Evolutionary conservation across 2,329 filamentous ascomycete genomes (phyloP).

Genomic region (Uncinocarpus reesii): DNA sequence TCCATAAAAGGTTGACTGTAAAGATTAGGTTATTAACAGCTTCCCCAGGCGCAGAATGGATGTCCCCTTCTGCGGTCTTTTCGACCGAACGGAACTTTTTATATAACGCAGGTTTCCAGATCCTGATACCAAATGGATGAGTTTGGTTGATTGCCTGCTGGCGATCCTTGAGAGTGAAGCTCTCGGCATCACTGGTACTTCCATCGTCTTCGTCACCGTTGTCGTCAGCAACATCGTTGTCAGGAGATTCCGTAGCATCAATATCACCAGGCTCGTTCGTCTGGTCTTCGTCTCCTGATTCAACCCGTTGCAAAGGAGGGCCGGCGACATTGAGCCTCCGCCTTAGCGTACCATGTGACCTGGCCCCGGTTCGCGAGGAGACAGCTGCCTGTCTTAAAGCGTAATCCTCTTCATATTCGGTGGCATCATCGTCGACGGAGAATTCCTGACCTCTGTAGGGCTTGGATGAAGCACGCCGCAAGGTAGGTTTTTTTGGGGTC

Average conservation of each 20-base stretch:
- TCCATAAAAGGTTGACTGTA: conserved; percentile 85
- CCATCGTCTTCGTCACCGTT: conserved; percentile 55
- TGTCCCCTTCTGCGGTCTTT: conserved; percentile 90
- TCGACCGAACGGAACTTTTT: conserved; percentile 96
- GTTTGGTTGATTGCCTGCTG: conserved; percentile 98
- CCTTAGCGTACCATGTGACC: conserved; percentile 33
- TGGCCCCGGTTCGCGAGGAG: conserved; percentile 29
- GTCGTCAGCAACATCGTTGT: conserved; percentile 41
- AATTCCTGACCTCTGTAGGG: conserved; percentile 78
- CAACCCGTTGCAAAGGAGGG: conserved; percentile 27
- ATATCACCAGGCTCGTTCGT: conserved; percentile 26
- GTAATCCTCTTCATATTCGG: conserved; percentile 63
- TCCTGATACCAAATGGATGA: conserved; percentile 94
- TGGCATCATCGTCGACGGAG: conserved; percentile 77
- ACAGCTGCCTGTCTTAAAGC: conserved; percentile 17
- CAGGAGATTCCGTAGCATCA: conserved; percentile 18
- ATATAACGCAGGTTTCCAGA: conserved; percentile 97
- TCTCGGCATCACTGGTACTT: conserved; percentile 82
- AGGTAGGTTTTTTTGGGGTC: conserved; percentile 59
- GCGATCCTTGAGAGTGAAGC: conserved; percentile 92
- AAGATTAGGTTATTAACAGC: conserved; percentile 75
- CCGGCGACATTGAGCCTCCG: conserved; percentile 29
- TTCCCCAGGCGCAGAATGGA: conserved; percentile 85
- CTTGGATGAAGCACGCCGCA: conserved; percentile 64
- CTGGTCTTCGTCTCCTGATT: conserved; percentile 30